Percentiles rank a stretch among this genome's conserved stretches.
These are phyloP conservation scores for Tubosaeta sp. DNA, from an alignment of 768 basidiomycete genomes.

Conservation along the genomic window DNA sequence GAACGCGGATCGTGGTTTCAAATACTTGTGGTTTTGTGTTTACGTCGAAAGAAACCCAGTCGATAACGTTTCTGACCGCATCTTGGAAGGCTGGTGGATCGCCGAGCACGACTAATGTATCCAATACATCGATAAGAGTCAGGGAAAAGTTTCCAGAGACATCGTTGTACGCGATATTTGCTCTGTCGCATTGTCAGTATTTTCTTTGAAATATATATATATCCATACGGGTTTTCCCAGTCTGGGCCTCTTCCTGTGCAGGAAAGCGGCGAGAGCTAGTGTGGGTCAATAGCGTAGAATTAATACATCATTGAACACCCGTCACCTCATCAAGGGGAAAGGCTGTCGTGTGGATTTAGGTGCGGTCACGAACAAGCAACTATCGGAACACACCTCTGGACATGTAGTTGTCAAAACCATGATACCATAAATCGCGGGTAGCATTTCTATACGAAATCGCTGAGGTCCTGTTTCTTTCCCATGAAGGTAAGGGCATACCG, in stretches of 20 bases:
- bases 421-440: constrained; percentile 80
- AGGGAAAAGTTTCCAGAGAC: constrained; percentile 92
- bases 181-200: constrained; percentile 32
- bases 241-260: constrained; percentile 88
- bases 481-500: constrained; percentile 39
- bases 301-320: constrained; percentile 4
- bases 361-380: constrained; percentile 6
- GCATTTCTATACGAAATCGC: constrained; percentile 46
- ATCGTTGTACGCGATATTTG: constrained; percentile 81
- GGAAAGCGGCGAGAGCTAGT: constrained; percentile 80
- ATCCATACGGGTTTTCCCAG: constrained; percentile 72
- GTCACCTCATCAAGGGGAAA: constrained; percentile 82
- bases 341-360: constrained; percentile 40
- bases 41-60: constrained; percentile 86
- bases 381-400: constrained; percentile 50
- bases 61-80: constrained; percentile 79
- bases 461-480: neutral
- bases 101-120: constrained; percentile 84
- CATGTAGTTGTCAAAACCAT: constrained; percentile 91
- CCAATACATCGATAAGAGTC: constrained; percentile 78
- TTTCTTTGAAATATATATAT: constrained; percentile 1
- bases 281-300: constrained; percentile 13
- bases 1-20: constrained; percentile 90
- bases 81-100: constrained; percentile 75
- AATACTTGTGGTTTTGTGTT: constrained; percentile 98